These are phyloP conservation scores for Fusarium chlamydosporum DNA, from an alignment of 2,329 filamentous ascomycete species.

Conservation along the genomic window DNA sequence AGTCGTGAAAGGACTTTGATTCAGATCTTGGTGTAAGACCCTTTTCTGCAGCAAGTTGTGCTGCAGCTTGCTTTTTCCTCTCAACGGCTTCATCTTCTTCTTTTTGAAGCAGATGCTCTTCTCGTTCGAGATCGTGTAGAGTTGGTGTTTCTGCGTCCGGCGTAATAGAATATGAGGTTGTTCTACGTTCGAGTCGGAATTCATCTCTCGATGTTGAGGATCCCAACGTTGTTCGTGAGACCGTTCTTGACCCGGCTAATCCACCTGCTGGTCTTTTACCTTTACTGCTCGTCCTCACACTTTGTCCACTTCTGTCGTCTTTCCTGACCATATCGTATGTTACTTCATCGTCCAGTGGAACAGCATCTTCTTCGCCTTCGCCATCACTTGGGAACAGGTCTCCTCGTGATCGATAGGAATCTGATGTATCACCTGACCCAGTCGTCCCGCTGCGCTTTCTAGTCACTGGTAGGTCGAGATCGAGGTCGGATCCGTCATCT, in stretches of 20 bases:
- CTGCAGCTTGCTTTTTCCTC: constrained; percentile 66
- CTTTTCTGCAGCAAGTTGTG: constrained; percentile 64
- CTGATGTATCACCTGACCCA: constrained; percentile 84
- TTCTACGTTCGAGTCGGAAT: constrained; percentile 45
- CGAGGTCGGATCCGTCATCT: constrained; percentile 52
- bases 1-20: constrained; percentile 28
- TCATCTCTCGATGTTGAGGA: constrained; percentile 58
- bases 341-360: constrained; percentile 94
- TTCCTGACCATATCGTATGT: constrained; percentile 83
- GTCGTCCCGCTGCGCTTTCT: constrained; percentile 81
- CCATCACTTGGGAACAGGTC: constrained; percentile 92
- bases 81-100: constrained; percentile 69
- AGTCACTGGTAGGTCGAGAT: constrained; percentile 52
- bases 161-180: constrained; percentile 53
- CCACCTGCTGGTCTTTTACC: constrained; percentile 64
- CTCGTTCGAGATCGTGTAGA: constrained; percentile 65
- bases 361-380: constrained; percentile 89
- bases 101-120: constrained; percentile 65
- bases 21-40: constrained; percentile 58
- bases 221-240: constrained; percentile 71
- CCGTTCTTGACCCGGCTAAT: constrained; percentile 63
- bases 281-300: constrained; percentile 69
- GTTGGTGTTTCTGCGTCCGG: constrained; percentile 61
- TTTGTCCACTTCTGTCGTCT: constrained; percentile 77
- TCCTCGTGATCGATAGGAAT: constrained; percentile 87